Conservation (phyloP, 108 stramenopile species). For the Nitzschia inconspicua region DNA sequence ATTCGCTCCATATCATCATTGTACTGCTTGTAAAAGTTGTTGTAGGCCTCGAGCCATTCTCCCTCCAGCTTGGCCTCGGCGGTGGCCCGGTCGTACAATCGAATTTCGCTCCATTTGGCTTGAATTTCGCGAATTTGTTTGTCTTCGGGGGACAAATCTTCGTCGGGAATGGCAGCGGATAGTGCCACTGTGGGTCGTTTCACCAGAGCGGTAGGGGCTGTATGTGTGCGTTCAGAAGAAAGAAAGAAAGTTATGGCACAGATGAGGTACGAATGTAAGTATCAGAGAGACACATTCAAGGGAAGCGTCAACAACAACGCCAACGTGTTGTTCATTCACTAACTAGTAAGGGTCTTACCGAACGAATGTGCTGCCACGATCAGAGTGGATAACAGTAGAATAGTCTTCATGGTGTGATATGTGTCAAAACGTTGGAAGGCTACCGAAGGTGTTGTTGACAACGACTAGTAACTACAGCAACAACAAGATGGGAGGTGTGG, state of each 20-base stretch:
- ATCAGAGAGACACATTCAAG: not conserved
- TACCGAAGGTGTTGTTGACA: not conserved
- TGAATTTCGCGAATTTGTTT: constrained; percentile 39
- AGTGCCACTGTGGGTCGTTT: constrained; percentile 26
- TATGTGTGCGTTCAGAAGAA: constrained; percentile 10
- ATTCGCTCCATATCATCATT: constrained; percentile 63
- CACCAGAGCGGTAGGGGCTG: constrained; percentile 20
- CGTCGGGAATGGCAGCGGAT: constrained; percentile 39
- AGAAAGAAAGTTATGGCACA: not conserved
- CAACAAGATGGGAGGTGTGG: not conserved
- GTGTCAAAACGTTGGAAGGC: not conserved
- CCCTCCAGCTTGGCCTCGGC: constrained; percentile 53
- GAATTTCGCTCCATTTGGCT: constrained; percentile 63
- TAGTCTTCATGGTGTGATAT: constrained; percentile 55
- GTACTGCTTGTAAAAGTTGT: constrained; percentile 56
- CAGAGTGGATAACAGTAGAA: constrained; percentile 45
- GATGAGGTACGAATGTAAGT: constrained; percentile 1
- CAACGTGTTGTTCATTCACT: not conserved
- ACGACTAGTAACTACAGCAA: not conserved
- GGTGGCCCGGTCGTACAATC: constrained; percentile 49
- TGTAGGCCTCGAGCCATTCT: constrained; percentile 79
- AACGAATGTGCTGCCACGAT: constrained; percentile 62
- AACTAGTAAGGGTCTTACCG: constrained; percentile 43
- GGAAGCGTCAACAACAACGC: not conserved
- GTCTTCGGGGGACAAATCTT: constrained; percentile 37